A percentile compares a stretch with the other conserved stretches of the same genome.
These are phyloP conservation scores for Eimeria sp. DNA, from an alignment of 169 alveolate species.

Conservation along the genomic window DNA sequence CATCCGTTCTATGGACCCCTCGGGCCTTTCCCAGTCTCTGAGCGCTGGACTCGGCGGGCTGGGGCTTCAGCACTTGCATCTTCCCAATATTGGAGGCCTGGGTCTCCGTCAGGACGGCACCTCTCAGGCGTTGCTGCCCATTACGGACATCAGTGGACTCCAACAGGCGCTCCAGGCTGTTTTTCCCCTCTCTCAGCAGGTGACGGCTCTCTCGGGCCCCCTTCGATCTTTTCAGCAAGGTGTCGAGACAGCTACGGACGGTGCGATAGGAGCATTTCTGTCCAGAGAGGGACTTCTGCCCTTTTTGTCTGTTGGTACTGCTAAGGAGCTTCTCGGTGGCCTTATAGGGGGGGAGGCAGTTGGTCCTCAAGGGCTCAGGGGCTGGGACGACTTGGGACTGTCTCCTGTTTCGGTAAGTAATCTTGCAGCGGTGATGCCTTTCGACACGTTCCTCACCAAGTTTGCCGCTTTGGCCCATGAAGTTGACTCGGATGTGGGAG, in stretches of 20 bases:
- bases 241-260: constrained; percentile 48
- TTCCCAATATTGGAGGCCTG: constrained; percentile 43
- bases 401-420: constrained; percentile 30
- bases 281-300: constrained; percentile 55
- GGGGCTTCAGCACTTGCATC: constrained; percentile 49
- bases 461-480: constrained; percentile 31
- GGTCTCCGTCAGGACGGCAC: background rate
- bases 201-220: constrained; percentile 22
- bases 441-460: constrained; percentile 46
- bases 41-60: constrained; percentile 61
- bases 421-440: constrained; percentile 54
- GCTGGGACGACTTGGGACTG: constrained; percentile 53
- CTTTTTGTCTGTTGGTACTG: constrained; percentile 21
- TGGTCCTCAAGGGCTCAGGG: constrained; percentile 9
- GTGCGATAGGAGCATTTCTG: constrained; percentile 33
- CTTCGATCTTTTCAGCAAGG: constrained; percentile 65
- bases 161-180: constrained; percentile 1
- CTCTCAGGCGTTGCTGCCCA: background rate
- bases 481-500: constrained; percentile 45
- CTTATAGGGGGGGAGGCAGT: constrained; percentile 48
- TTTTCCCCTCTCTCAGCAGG: constrained; percentile 36
- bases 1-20: constrained; percentile 50
- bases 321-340: constrained; percentile 45
- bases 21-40: constrained; percentile 19
- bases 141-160: constrained; percentile 22